Conservation (phyloP, 495 filamentous ascomycete species). For the Talaromyces trachyspermus region DNA sequence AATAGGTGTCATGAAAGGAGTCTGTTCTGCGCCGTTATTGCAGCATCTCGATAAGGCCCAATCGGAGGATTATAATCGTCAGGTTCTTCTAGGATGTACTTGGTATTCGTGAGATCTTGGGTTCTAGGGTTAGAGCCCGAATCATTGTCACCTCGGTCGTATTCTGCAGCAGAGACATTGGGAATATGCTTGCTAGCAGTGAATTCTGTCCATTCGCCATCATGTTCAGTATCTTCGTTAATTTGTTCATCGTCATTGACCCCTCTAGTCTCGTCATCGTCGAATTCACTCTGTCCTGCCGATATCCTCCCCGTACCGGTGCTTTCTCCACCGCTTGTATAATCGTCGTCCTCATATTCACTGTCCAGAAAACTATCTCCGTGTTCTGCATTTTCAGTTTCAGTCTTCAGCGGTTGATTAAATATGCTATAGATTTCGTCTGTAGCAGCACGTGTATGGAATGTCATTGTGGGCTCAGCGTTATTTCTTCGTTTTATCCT, state of each 20-base stretch:
- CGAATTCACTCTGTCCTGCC: slow-evolving; percentile 54
- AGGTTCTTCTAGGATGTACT: slow-evolving; percentile 63
- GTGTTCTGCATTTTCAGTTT: slow-evolving; percentile 28
- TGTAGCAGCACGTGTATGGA: slow-evolving; percentile 89
- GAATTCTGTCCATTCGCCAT: slow-evolving; percentile 80
- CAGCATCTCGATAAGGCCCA: slow-evolving; percentile 67
- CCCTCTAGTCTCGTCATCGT: slow-evolving; percentile 48
- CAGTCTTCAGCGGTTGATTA: slow-evolving; percentile 73
- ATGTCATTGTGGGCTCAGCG: slow-evolving; percentile 87
- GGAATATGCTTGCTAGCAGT: slow-evolving; percentile 66
- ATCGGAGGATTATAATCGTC: slow-evolving; percentile 75
- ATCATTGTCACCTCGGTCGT: slow-evolving; percentile 33
- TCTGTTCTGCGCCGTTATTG: slow-evolving; percentile 71
- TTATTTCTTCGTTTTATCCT: slow-evolving; percentile 71
- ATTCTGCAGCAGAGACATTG: slow-evolving; percentile 21
- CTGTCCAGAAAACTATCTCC: slow-evolving; percentile 42
- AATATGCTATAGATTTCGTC: slow-evolving; percentile 97
- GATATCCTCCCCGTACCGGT: slow-evolving; percentile 66
- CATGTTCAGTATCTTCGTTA: slow-evolving; percentile 43
- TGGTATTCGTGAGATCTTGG: slow-evolving; percentile 16
- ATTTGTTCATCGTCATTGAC: slow-evolving; percentile 16
- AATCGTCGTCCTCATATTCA: slow-evolving; percentile 64
- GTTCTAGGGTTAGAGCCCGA: too few relatives aligned
- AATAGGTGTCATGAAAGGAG: slow-evolving; percentile 99
- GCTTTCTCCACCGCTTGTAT: slow-evolving; percentile 75